Evolutionary conservation across 176 grass and related monocot genomes (phyloP), one percentile per base, ranked within the genome.

Genomic region (Eragrostis curvula): DNA sequence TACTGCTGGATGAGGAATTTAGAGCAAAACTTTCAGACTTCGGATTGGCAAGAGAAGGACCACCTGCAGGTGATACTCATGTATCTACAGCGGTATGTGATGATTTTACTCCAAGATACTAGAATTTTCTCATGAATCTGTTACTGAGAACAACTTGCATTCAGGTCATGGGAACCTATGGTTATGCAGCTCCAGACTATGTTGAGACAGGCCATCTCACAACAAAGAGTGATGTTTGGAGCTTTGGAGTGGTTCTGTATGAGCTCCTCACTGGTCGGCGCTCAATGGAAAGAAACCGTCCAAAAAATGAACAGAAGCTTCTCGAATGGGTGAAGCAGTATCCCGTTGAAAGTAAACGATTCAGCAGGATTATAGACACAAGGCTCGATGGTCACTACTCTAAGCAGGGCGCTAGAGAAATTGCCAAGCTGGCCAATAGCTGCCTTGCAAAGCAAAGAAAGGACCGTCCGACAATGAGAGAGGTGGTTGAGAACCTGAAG

Each of bases 21-120:
- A 90, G 62, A 90, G 89, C 89, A 8, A 92, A 95, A 82, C 87
- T 95, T 24, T 92, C 93, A 39, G 93, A 95, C 59, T 95, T 95
- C 12, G 93, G 93, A 49, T 70, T 95, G 82, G 93, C 93, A 23
- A 88, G 89, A 49, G 87, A 95, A 83, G 93, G 89, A 3, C 93
- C 93, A 68, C 80, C 89, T 68, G 87, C 70, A 55, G 85, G 63
- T 44, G 27, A 87, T 7, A 95, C 93, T 69, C 93, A 92, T 62
- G 93, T 92, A 12, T 90, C 93, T 55, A 95, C 93, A 62, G 73
- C 68, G 50, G 87, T 94, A 92, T 32, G 92, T 87, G 40, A 6
- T 51, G 7, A 70, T 74, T 79, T 70, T 12, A 27, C 5, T 71
- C n/a, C 27, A 83, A 77, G 21, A 66, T 40, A 16, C 56, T 18